Evolutionary conservation across 75 land plant species (phyloP).

Genomic region (Isoetes taiwanensis): DNA sequence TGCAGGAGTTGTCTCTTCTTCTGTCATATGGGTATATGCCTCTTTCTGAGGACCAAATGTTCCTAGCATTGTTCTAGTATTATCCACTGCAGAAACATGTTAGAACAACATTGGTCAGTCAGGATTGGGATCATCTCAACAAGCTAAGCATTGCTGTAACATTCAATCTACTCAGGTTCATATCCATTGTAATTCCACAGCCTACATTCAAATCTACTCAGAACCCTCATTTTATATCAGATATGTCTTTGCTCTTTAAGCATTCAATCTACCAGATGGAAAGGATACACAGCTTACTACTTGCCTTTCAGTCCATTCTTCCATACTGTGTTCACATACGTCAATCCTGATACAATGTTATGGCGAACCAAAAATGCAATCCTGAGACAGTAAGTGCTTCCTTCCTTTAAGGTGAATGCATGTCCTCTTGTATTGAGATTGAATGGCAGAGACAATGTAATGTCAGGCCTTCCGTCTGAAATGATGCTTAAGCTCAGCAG

Average conservation of each 20-base stretch:
- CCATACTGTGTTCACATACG: slow-evolving; percentile 77
- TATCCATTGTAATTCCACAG: too few relatives aligned
- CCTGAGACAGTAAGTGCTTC: slow-evolving; percentile 51
- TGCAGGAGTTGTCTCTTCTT: slow-evolving; percentile 59
- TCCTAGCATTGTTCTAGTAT: slow-evolving; percentile 55
- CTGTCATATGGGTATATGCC: slow-evolving; percentile 41
- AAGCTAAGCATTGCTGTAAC: too few relatives aligned
- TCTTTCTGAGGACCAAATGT: slow-evolving; percentile 60
- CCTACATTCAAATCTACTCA: too few relatives aligned
- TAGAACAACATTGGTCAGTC: too few relatives aligned
- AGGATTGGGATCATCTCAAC: too few relatives aligned
- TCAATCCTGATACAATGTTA: slow-evolving; percentile 82
- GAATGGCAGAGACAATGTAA: slow-evolving; percentile 47
- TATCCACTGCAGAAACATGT: slow-evolving; percentile 54
- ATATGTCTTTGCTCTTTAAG: too few relatives aligned
- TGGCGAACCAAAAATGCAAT: slow-evolving; percentile 58
- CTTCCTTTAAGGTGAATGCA: slow-evolving; percentile 74
- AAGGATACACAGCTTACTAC: too few relatives aligned
- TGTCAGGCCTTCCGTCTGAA: slow-evolving; percentile 44
- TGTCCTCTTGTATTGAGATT: slow-evolving; percentile 37
- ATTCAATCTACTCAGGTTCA: too few relatives aligned
- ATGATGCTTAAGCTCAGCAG: slow-evolving; percentile 42
- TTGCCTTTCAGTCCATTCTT: slow-evolving; percentile 70
- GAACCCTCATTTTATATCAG: too few relatives aligned
- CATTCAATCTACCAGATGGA: too few relatives aligned